phyloP scores from a whole-genome alignment of 208 protist genomes.

The Leishmania martiniquensis region DNA sequence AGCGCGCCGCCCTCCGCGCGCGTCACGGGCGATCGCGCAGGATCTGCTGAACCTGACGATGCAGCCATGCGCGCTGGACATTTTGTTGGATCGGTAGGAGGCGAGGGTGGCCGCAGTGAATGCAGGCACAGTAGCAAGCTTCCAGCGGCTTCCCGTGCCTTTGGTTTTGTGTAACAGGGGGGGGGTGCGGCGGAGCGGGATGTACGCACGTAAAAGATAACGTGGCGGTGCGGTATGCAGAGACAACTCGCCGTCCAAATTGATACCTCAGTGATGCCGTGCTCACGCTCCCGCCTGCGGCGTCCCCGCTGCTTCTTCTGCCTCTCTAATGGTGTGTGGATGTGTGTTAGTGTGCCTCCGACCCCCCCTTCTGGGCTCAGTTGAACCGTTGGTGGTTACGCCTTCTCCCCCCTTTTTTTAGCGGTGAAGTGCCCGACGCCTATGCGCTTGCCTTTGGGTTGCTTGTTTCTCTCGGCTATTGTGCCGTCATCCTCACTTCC shows the following conservation, averaged over 20 bases:
- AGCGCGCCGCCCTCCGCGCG: constrained; percentile 20
- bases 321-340: background rate
- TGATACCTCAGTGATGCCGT: background rate
- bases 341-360: background rate
- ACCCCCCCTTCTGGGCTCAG: no score
- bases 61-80: constrained; percentile 72
- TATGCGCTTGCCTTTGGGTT: background rate
- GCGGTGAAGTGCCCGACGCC: background rate
- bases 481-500: background rate
- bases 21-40: constrained; percentile 53
- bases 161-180: background rate
- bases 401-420: background rate
- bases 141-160: background rate
- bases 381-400: no score
- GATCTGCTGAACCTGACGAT: constrained; percentile 77
- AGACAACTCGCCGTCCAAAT: background rate
- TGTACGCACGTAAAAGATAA: background rate
- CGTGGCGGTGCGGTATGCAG: background rate
- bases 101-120: background rate
- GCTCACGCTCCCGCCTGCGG: background rate
- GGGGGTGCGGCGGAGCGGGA: background rate
- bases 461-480: background rate
- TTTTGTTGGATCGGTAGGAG: constrained; percentile 63
- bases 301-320: background rate
- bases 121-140: no score